Conservation (phyloP, 148 eudicot species). For the Cornus florida region DNA sequence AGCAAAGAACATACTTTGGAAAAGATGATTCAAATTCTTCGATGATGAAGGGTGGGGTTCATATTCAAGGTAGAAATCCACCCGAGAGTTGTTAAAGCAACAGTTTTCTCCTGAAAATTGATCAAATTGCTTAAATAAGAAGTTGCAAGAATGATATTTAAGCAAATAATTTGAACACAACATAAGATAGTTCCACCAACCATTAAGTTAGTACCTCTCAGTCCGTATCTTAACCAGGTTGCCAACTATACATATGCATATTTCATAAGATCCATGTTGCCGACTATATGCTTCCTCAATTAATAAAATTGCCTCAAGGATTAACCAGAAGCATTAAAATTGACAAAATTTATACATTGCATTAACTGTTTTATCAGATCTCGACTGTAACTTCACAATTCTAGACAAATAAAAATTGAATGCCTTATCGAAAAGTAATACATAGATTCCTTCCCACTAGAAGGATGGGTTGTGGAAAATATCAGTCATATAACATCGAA, state of each 20-base stretch:
- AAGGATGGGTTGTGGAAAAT: too few species aligned
- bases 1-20: constrained; percentile 69
- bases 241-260: background rate
- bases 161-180: background rate
- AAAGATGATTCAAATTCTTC: constrained; percentile 90
- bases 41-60: constrained; percentile 95
- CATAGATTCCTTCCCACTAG: too few species aligned
- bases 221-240: constrained; percentile 3
- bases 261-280: background rate
- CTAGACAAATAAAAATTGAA: too few species aligned
- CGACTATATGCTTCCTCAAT: background rate
- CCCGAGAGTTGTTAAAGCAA: constrained; percentile 80
- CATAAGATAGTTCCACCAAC: background rate
- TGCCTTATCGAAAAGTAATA: too few species aligned
- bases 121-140: constrained; percentile 5
- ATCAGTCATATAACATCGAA: too few species aligned
- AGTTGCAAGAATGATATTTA: background rate
- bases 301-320: background rate
- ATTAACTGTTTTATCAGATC: too few species aligned
- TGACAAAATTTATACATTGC: too few species aligned
- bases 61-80: constrained; percentile 73
- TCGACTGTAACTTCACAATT: too few species aligned
- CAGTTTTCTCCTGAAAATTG: constrained; percentile 77
- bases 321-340: background rate
- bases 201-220: background rate